Conservation (phyloP, 2,329 filamentous ascomycete genomes). For the Penicillium sp. region DNA sequence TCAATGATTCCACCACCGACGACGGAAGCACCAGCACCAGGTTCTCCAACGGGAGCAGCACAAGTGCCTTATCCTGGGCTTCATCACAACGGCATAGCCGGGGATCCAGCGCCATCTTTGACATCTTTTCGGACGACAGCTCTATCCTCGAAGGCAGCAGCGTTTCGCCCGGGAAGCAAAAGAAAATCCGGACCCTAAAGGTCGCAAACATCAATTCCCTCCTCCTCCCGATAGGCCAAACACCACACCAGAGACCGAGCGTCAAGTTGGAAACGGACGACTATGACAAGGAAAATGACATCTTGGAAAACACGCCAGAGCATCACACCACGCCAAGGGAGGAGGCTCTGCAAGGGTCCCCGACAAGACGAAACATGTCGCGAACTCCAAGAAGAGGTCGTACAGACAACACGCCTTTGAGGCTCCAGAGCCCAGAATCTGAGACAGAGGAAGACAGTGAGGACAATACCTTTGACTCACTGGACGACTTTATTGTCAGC, state of each 20-base stretch:
- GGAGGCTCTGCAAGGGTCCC: constrained; percentile 22
- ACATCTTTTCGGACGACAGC: constrained; percentile 36
- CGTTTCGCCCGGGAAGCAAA: constrained; percentile 21
- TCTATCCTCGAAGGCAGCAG: constrained; percentile 20
- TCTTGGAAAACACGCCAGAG: constrained; percentile 27
- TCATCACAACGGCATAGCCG: constrained; percentile 24
- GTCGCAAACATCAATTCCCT: constrained; percentile 38
- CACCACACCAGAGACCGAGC: constrained; percentile 24
- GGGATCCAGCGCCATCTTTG: constrained; percentile 24
- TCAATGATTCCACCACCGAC: neutral
- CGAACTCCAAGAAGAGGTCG: constrained; percentile 16
- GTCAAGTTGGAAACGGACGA: constrained; percentile 34
- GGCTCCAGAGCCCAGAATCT: constrained; percentile 19
- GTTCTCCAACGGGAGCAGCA: neutral
- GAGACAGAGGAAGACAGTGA: constrained; percentile 29
- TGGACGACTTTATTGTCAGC: constrained; percentile 46
- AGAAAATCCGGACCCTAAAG: constrained; percentile 32
- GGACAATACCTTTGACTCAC: constrained; percentile 39
- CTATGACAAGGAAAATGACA: constrained; percentile 41
- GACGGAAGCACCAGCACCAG: constrained; percentile 10
- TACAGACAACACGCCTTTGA: constrained; percentile 13
- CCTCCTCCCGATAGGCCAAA: constrained; percentile 31
- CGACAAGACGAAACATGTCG: constrained; percentile 18
- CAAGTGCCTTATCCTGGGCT: constrained; percentile 6
- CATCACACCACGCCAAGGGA: constrained; percentile 17